Conservation (phyloP, 768 basidiomycete species). For the Cyclocybe cylindracea region DNA sequence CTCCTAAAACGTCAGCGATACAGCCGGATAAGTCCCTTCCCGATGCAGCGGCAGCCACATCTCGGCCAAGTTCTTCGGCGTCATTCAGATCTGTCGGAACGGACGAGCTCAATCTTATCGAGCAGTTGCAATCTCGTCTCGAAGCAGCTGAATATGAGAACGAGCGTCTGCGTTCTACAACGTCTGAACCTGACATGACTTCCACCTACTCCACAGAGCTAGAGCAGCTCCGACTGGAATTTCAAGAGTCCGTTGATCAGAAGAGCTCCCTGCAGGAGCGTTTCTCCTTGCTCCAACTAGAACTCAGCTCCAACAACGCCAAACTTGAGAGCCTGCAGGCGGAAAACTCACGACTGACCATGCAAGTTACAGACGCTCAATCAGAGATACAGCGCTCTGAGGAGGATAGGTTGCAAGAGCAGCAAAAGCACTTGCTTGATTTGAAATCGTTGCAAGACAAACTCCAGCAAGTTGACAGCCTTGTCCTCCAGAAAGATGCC, state of each 20-base stretch:
- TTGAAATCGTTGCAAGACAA: slow-evolving; percentile 52
- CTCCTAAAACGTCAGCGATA: slow-evolving; percentile 41
- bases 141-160: slow-evolving; percentile 74
- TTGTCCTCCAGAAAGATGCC: slow-evolving; percentile 49
- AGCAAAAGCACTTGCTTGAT: slow-evolving; percentile 38
- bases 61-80: slow-evolving; percentile 40
- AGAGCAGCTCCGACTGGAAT: slow-evolving; percentile 44
- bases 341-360: slow-evolving; percentile 14
- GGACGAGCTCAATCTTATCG: slow-evolving; percentile 38
- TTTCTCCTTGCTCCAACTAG: slow-evolving; percentile 10
- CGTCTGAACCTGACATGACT: slow-evolving; percentile 34
- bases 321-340: slow-evolving; percentile 11
- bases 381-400: slow-evolving; percentile 8
- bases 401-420: slow-evolving; percentile 8
- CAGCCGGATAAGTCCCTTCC: slow-evolving; percentile 2
- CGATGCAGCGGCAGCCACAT: slow-evolving; percentile 7
- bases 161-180: slow-evolving; percentile 46
- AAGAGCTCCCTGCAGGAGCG: slow-evolving; percentile 10
- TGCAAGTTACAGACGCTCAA: slow-evolving; percentile 11
- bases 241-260: slow-evolving; percentile 36
- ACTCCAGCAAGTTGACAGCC: slow-evolving; percentile 50
- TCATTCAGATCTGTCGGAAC: slow-evolving; percentile 31
- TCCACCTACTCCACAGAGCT: slow-evolving; percentile 39
- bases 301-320: slow-evolving; percentile 5
- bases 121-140: slow-evolving; percentile 49